phyloP scores from a whole-genome alignment of 176 grass and related monocot species.

The Coix lacrymajobi region DNA sequence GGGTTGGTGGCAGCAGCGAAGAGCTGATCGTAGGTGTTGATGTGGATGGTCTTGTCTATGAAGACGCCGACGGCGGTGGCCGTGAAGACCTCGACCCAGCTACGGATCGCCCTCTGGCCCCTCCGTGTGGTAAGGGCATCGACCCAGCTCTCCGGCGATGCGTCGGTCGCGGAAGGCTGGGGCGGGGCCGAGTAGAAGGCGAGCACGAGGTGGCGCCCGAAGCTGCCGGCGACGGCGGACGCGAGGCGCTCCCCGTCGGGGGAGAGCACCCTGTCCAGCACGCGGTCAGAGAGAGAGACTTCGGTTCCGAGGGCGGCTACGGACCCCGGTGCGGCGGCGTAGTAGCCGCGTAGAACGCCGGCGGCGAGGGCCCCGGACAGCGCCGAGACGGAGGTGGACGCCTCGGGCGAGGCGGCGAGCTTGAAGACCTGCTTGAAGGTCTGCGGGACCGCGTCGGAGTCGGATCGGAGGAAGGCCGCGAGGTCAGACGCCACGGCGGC shows the following conservation, averaged over 20 bases:
- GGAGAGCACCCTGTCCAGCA: conserved; percentile 62
- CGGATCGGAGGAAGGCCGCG: conserved; percentile 42
- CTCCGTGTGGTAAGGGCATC: conserved; percentile 37
- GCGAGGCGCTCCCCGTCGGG: conserved; percentile 48
- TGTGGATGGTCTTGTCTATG: conserved; percentile 89
- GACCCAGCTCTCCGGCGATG: conserved; percentile 38
- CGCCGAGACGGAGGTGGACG: conserved; percentile 36
- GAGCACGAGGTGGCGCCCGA: conserved; percentile 55
- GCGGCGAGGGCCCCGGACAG: conserved; percentile 49
- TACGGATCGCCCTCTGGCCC: conserved; percentile 37
- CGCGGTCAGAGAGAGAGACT: conserved; percentile 31
- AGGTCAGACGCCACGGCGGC: conserved; percentile 42
- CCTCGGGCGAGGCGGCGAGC: conserved; percentile 54
- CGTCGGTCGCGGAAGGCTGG: neutral
- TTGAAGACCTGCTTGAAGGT: conserved; percentile 59
- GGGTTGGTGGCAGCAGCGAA: conserved; percentile 87
- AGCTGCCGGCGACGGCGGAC: conserved; percentile 55
- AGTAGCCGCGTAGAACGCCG: conserved; percentile 44
- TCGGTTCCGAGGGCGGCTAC: neutral
- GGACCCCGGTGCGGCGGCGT: neutral
- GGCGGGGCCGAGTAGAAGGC: conserved; percentile 43
- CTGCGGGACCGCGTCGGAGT: conserved; percentile 38
- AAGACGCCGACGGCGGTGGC: conserved; percentile 76
- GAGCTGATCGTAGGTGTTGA: conserved; percentile 89
- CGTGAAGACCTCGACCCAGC: conserved; percentile 57